Evolutionary conservation across 2,329 filamentous ascomycete species (phyloP).

Genomic region (Pseudonectria buxi): DNA sequence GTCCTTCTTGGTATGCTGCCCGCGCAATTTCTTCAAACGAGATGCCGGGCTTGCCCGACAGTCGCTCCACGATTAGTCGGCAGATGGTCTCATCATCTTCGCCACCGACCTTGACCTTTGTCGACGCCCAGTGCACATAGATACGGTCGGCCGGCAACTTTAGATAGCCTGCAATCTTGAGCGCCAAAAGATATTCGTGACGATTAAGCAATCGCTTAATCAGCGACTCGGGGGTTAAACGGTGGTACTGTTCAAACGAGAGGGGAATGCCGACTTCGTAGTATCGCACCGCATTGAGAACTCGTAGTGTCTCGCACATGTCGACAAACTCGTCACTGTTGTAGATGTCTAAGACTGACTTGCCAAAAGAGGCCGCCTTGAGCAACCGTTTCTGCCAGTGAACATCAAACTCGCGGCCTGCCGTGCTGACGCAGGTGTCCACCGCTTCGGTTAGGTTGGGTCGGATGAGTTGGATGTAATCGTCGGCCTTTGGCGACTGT

Average conservation of each 20-base stretch:
- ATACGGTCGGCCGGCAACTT: constrained; percentile 81
- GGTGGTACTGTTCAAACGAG: constrained; percentile 89
- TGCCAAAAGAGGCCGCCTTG: constrained; percentile 96
- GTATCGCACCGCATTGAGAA: constrained; percentile 85
- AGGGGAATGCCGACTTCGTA: constrained; percentile 86
- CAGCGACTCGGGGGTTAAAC: constrained; percentile 83
- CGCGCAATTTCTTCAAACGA: constrained; percentile 93
- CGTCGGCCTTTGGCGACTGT: constrained; percentile 93
- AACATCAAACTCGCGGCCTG: constrained; percentile 82
- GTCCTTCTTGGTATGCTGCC: constrained; percentile 89
- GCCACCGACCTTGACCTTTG: constrained; percentile 79
- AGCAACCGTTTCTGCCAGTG: constrained; percentile 93
- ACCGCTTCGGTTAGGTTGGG: constrained; percentile 85
- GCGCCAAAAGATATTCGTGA: constrained; percentile 82
- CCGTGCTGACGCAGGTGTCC: constrained; percentile 86
- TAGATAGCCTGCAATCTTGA: constrained; percentile 82
- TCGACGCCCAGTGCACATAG: constrained; percentile 93
- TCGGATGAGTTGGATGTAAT: constrained; percentile 92
- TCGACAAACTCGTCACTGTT: constrained; percentile 98
- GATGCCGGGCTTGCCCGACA: constrained; percentile 83
- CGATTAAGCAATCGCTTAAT: constrained; percentile 80
- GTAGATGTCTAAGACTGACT: constrained; percentile 94
- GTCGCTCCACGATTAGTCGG: constrained; percentile 74
- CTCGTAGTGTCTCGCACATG: constrained; percentile 89
- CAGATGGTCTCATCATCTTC: constrained; percentile 88